phyloP scores from a whole-genome alignment of 140 eudicot genomes.

The Bidens hawaiensis region DNA sequence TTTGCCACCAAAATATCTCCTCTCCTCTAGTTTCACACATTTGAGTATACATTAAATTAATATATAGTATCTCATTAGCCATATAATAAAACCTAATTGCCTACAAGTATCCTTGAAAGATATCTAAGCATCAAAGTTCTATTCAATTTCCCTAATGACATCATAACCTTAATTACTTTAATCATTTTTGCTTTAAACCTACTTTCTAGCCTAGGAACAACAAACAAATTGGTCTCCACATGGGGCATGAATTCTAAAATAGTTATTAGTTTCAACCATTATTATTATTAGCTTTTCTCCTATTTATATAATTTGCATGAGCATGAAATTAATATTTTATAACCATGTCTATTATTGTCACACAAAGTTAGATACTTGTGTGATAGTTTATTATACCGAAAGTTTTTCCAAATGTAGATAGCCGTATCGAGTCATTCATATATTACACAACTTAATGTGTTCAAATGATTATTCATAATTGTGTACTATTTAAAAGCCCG shows the following conservation, averaged over 20 bases:
- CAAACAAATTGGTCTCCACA: conserved; percentile 75
- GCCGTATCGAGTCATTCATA: too few relatives aligned
- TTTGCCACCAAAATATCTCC: too few relatives aligned
- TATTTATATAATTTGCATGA: neutral
- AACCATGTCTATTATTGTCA: neutral
- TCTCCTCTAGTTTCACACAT: too few relatives aligned
- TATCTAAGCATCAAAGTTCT: conserved; percentile 17
- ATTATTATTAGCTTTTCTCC: neutral
- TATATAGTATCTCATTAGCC: neutral
- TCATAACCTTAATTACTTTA: conserved; percentile 23
- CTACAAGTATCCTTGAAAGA: neutral
- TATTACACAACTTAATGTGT: too few relatives aligned
- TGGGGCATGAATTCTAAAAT: conserved; percentile 42
- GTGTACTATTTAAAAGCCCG: too few relatives aligned
- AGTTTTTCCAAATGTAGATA: neutral
- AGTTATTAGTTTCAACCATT: conserved; percentile 29
- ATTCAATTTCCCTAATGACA: conserved; percentile 10
- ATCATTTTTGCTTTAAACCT: conserved; percentile 22
- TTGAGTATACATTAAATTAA: neutral
- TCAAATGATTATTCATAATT: too few relatives aligned
- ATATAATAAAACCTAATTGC: neutral
- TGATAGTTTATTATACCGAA: neutral
- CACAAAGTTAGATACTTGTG: neutral
- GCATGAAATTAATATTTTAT: neutral
- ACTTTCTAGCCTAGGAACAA: conserved; percentile 45